These are phyloP conservation scores for Asterophora lycoperdoides DNA, from an alignment of 768 basidiomycete genomes.

Conservation along the genomic window DNA sequence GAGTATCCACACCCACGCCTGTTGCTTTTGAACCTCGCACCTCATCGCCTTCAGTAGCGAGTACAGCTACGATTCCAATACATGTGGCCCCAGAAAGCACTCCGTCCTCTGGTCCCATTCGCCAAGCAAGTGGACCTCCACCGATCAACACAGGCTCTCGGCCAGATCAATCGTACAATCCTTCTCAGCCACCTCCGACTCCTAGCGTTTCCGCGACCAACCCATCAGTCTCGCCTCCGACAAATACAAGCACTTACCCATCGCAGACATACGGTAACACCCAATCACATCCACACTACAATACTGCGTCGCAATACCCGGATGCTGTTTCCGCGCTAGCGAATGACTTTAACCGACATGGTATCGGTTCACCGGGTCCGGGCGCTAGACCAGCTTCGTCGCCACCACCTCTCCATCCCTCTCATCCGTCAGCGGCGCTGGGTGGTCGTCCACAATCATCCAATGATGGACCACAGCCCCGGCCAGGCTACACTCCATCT, in stretches of 20 bases:
- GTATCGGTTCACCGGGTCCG: constrained; percentile 25
- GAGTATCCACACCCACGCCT: constrained; percentile 1
- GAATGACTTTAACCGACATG: constrained; percentile 35
- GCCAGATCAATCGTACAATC: constrained; percentile 9
- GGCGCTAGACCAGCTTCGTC: constrained; percentile 11
- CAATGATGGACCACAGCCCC: constrained; percentile 8
- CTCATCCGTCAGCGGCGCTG: constrained; percentile 22
- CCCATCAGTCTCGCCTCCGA: not conserved
- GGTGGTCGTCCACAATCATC: constrained; percentile 10
- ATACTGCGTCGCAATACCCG: constrained; percentile 6
- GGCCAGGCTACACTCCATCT: constrained; percentile 3
- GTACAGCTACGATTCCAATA: constrained; percentile 6
- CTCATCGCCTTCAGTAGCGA: constrained; percentile 1
- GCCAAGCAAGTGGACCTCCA: constrained; percentile 11
- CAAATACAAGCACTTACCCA: constrained; percentile 3
- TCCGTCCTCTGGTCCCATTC: constrained; percentile 1
- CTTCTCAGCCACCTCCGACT: constrained; percentile 1
- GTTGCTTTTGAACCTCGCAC: not conserved
- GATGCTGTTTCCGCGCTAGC: constrained; percentile 29
- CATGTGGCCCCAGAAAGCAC: not conserved
- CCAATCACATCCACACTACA: not conserved
- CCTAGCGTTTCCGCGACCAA: not conserved
- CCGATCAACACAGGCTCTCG: constrained; percentile 16
- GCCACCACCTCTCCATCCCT: constrained; percentile 33
- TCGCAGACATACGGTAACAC: not conserved